These are phyloP conservation scores for Beta vulgaris DNA, from an alignment of 148 eudicot genomes.

Conservation along the genomic window DNA sequence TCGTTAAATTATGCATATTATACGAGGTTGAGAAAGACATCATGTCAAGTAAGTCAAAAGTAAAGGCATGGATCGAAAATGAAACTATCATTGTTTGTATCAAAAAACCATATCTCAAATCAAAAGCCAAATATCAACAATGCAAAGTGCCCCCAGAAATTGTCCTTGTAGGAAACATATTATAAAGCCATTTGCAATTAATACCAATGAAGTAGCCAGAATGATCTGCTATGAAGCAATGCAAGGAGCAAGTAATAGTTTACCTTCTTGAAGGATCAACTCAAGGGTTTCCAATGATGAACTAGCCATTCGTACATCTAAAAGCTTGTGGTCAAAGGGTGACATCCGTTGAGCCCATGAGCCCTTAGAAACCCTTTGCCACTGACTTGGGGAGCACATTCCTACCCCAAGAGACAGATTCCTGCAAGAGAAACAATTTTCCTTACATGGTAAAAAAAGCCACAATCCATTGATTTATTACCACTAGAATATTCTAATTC, in stretches of 20 bases:
- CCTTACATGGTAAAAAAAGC: neutral
- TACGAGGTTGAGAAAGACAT: neutral
- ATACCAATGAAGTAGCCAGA: neutral
- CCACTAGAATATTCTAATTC: too few species aligned
- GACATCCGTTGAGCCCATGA: slow-evolving; percentile 80
- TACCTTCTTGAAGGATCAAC: slow-evolving; percentile 73
- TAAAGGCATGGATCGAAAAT: neutral
- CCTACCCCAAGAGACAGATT: slow-evolving; percentile 74
- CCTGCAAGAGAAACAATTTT: slow-evolving; percentile 38
- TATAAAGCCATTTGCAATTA: neutral
- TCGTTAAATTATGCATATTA: neutral
- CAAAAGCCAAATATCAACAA: neutral
- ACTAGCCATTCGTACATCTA: slow-evolving; percentile 59
- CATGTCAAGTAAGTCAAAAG: neutral
- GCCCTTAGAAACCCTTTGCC: slow-evolving; percentile 70
- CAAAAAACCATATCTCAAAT: neutral
- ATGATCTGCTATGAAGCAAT: neutral
- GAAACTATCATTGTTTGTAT: neutral
- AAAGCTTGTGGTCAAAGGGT: slow-evolving; percentile 76
- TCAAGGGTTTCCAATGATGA: slow-evolving; percentile 47
- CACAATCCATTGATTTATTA: slow-evolving; percentile 11
- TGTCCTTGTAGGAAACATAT: neutral
- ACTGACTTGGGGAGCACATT: slow-evolving; percentile 79
- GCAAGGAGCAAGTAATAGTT: slow-evolving; percentile 1
- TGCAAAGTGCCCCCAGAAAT: neutral